Evolutionary conservation across 2,329 filamentous ascomycete species (phyloP), one percentile per base, ranked within the genome.

Genomic region (Leptographium radiaticola): DNA sequence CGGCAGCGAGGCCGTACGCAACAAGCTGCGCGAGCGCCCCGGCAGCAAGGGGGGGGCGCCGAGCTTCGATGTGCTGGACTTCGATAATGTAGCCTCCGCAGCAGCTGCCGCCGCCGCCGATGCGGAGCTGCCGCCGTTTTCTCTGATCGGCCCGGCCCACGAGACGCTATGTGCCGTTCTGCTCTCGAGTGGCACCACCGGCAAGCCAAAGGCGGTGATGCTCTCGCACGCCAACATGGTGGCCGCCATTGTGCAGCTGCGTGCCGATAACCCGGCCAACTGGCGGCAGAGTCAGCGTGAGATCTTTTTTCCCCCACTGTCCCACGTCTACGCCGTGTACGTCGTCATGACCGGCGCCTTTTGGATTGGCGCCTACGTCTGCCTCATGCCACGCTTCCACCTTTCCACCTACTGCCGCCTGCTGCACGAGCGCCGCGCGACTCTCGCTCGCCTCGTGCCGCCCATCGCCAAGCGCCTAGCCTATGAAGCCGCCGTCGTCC

Each of bases 331-430:
- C 4, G 73, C 71, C 6, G 58, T 74, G 1, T 67, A 70, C 54
- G 64, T 65, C 18, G 74, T 74, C 56, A 65, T 75, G n/a, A 59
- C 72, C 49, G 68, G 68, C 42, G 61, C 63, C 1, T 31, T 31
- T 31, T 61, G 66, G 10, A 63, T 70, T 33, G 74, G 70, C 34
- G 71, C 71, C 2, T 64, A 68, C 0, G 69, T 77, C 2, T 83
- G 79, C 68, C 83, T 80, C 80, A 83, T 84, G 80, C 68, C 72
- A 5, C 71, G 69, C 43, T 84, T 84, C 62, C 72, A 79, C 56
- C 79, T 80, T 55, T 62, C 64, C 2, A 67, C 73, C 40, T 82
- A 84, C 61, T 69, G 83, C 52, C 65, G 68, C 42, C 74, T 80
- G 63, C 71, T 69, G 59, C 70, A 70, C 44, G 68, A 70, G 49